Percentiles rank a stretch among this genome's conserved stretches.
These are phyloP conservation scores for Citrus maxima DNA, from an alignment of 345 rosid species.

Conservation along the genomic window DNA sequence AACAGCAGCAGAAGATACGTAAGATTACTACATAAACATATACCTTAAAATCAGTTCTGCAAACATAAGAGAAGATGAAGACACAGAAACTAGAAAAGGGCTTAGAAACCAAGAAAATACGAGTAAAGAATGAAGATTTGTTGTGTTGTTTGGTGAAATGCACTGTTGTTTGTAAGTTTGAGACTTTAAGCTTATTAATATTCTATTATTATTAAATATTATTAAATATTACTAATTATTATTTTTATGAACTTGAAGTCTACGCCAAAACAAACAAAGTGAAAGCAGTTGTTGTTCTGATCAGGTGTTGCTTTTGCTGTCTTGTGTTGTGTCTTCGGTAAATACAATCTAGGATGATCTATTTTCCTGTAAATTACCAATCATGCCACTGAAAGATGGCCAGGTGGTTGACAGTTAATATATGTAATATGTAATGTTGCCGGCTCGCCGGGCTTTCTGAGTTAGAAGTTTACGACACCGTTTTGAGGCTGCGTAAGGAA, in stretches of 20 bases:
- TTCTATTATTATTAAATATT: neutral
- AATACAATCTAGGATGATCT: neutral
- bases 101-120: neutral
- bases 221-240: neutral
- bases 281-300: neutral
- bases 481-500: neutral
- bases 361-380: neutral
- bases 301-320: neutral
- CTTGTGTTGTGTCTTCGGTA: neutral
- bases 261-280: neutral
- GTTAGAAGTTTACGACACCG: neutral
- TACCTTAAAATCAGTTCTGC: neutral
- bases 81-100: neutral
- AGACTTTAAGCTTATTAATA: neutral
- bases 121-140: neutral
- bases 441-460: neutral
- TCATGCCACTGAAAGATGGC: neutral
- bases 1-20: neutral
- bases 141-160: slow-evolving; percentile 8
- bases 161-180: neutral
- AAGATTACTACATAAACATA: neutral
- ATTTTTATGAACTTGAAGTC: neutral
- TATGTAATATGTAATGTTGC: neutral
- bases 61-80: neutral
- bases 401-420: neutral